Evolutionary conservation across 257 asterid species (phyloP).

Genomic region (Cruciata laevipes): DNA sequence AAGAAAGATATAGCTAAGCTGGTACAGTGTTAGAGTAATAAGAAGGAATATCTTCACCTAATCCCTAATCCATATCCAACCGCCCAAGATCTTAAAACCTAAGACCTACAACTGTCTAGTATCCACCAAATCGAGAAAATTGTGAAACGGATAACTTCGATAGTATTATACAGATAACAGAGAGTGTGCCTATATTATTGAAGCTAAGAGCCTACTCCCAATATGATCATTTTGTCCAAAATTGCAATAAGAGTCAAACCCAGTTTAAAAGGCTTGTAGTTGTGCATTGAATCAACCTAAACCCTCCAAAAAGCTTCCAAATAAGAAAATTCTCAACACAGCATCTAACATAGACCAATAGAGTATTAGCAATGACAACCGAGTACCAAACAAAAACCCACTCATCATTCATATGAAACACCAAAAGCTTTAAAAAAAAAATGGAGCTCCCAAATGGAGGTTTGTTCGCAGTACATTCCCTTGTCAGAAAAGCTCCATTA

Average conservation of each 20-base stretch:
- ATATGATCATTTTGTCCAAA: background rate
- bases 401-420: background rate
- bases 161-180: too few relatives aligned
- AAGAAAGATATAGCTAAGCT: background rate
- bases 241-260: too few relatives aligned
- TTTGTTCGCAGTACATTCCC: background rate
- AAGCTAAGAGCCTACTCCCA: background rate
- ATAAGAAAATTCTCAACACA: background rate
- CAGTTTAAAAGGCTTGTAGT: too few relatives aligned
- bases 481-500: background rate
- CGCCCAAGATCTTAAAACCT: background rate
- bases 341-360: background rate
- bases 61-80: background rate
- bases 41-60: constrained; percentile 10
- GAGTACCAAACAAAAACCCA: background rate
- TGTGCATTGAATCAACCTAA: too few relatives aligned
- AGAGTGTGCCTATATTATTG: background rate
- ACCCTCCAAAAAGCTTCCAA: background rate
- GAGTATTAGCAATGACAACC: background rate
- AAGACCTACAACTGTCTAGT: background rate
- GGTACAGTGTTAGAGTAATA: background rate
- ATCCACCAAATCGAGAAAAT: background rate
- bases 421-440: background rate
- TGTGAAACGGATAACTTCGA: background rate
- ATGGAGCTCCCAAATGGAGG: background rate